Base-by-base conservation (phyloP, 73 alveolate genomes). In the Paramecium biaurelia region DNA sequence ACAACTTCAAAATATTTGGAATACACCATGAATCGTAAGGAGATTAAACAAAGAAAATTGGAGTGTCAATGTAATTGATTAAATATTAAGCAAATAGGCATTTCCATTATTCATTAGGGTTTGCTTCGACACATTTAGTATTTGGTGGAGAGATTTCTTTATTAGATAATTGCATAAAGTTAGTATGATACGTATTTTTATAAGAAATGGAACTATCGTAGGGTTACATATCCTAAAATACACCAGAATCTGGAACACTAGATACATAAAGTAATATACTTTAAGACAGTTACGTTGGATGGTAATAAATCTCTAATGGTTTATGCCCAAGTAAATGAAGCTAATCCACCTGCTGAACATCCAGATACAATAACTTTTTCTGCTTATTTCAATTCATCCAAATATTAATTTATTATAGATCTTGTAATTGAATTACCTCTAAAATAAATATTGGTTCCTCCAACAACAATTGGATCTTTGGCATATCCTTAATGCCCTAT, bases 311-410 rank as follows among this genome's bases (percentile, higher is more conserved):
- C 90, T 79, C 90, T 79, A 2, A 79, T 47, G 3, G 45, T 30
- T 79, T 79, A 30, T 41, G 21, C 56, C 90, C 90, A 79, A 43
- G 90, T 79, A 47, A 79, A 79, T 5, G 90, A 32, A 5, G 76
- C 90, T 79, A 79, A 42, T 24, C 90, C 90, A n/a, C 90, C 90
- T 41, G 90, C 90, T 37, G 90, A 79, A 10, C 90, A 79, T 23
- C 90, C 90, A 24, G 90, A 79, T 21, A 79, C 90, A 43, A 79
- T 26, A 0, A 79, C 90, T 79, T 41, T 43, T 0, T 43, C 90
- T 43, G 90, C 90, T 24, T 23, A 21, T 9, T 6, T 11, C 24
- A 79, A 47, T 41, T 41, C 70, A 20, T 41, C 42, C 76, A 45
- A 42, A 23, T 23, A 47, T 43, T 41, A 30, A 23, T 41, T 79